Conservation (phyloP, 108 stramenopile species). For the Seminavis robusta region DNA sequence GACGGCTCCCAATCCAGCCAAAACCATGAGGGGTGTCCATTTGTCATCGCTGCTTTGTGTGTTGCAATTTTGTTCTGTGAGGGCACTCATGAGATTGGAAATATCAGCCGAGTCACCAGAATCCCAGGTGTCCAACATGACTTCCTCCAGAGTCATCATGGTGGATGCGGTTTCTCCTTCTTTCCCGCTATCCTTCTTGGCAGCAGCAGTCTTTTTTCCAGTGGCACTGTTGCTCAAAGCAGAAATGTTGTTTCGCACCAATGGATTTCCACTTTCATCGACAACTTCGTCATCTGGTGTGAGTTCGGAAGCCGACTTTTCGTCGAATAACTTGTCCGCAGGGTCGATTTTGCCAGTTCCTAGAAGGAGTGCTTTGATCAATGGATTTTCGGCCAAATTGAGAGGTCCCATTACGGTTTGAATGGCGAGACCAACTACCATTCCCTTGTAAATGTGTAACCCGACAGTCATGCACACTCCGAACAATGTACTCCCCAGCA, state of each 20-base stretch:
- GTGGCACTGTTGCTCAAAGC: background rate
- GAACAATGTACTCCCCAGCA: slow-evolving; percentile 68
- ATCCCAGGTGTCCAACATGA: slow-evolving; percentile 88
- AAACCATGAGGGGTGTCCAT: slow-evolving; percentile 87
- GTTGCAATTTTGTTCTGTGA: slow-evolving; percentile 78
- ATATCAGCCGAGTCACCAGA: slow-evolving; percentile 75
- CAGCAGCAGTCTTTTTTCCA: slow-evolving; percentile 15
- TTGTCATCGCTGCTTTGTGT: slow-evolving; percentile 64
- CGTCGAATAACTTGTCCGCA: slow-evolving; percentile 67
- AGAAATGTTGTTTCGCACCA: slow-evolving; percentile 31
- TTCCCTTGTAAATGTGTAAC: slow-evolving; percentile 83
- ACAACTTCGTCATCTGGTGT: slow-evolving; percentile 59
- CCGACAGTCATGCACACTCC: slow-evolving; percentile 79
- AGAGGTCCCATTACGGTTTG: slow-evolving; percentile 85
- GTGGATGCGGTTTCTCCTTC: no score
- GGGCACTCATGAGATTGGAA: slow-evolving; percentile 40
- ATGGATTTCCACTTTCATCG: slow-evolving; percentile 55
- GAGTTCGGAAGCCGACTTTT: slow-evolving; percentile 63
- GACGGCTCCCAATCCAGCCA: slow-evolving; percentile 61
- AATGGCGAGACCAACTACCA: slow-evolving; percentile 86
- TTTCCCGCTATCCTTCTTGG: no score
- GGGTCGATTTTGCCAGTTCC: slow-evolving; percentile 48
- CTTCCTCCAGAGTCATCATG: slow-evolving; percentile 81
- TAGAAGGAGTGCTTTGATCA: slow-evolving; percentile 54
- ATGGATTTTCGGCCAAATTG: slow-evolving; percentile 67